Conservation (phyloP, 768 basidiomycete species). For the Mrakia blollopis region DNA sequence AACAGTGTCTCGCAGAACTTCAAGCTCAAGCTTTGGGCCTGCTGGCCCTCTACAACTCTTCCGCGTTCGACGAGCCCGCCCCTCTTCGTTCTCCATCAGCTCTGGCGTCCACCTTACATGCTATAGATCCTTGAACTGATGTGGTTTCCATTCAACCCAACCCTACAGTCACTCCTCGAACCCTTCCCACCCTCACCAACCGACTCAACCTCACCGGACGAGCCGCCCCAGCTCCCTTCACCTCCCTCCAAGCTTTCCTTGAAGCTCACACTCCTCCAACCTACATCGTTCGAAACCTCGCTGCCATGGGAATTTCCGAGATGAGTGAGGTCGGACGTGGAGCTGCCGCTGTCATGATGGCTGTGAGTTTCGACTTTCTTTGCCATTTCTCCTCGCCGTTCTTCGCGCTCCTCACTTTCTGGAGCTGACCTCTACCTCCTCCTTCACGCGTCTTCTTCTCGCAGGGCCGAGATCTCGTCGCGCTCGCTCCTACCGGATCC, state of each 20-base stretch:
- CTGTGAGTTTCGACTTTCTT: slow-evolving; percentile 50
- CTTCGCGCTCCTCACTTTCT: background rate
- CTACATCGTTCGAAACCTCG: slow-evolving; percentile 62
- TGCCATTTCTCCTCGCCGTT: slow-evolving; percentile 47
- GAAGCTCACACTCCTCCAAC: slow-evolving; percentile 58
- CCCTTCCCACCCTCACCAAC: slow-evolving; percentile 48
- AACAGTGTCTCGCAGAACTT: background rate
- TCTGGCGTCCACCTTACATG: slow-evolving; percentile 5
- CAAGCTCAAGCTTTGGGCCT: background rate
- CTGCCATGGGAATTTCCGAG: slow-evolving; percentile 55
- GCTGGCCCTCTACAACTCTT: too few species aligned
- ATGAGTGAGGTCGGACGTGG: slow-evolving; percentile 81
- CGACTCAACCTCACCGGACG: slow-evolving; percentile 70
- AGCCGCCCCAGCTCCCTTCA: slow-evolving; percentile 58
- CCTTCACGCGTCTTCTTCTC: slow-evolving; percentile 26
- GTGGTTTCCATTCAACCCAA: background rate
- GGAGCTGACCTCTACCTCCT: background rate
- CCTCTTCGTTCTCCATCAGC: too few species aligned
- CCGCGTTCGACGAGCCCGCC: too few species aligned
- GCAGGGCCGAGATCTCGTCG: slow-evolving; percentile 70
- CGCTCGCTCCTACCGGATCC: slow-evolving; percentile 94
- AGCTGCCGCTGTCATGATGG: slow-evolving; percentile 71
- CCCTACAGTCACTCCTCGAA: slow-evolving; percentile 35
- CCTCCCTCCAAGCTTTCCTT: slow-evolving; percentile 58
- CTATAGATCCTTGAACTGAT: background rate